Evolutionary conservation across 1,284 basidiomycete species (phyloP).

Genomic region (Ceratobasidium sp.): DNA sequence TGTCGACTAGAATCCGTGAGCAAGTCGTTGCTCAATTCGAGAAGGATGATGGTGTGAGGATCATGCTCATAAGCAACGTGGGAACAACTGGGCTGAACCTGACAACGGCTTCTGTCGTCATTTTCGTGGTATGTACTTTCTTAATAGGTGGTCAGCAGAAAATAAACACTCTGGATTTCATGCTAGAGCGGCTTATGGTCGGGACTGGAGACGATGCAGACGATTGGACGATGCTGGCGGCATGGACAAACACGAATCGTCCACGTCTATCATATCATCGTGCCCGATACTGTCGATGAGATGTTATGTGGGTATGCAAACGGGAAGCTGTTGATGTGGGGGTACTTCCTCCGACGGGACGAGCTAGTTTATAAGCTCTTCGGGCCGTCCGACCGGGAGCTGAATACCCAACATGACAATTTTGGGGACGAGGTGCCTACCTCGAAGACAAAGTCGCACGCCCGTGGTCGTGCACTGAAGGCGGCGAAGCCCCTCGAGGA

Average conservation of each 20-base stretch:
- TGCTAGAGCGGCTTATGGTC: slow-evolving; percentile 26
- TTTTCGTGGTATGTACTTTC: background rate
- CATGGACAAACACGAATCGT: slow-evolving; percentile 5
- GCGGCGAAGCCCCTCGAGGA: too few species aligned
- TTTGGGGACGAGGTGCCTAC: background rate
- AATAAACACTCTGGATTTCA: background rate
- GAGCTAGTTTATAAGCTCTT: background rate
- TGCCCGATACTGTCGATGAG: slow-evolving; percentile 6
- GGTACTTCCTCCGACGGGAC: background rate
- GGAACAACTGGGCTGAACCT: slow-evolving; percentile 22
- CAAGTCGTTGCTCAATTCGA: slow-evolving; percentile 3
- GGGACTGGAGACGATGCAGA: slow-evolving; percentile 16
- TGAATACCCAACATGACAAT: background rate
- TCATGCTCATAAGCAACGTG: slow-evolving; percentile 30
- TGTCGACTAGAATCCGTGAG: background rate
- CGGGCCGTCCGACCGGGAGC: too few species aligned
- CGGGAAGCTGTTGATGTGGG: slow-evolving; percentile 2
- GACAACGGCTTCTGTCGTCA: slow-evolving; percentile 15
- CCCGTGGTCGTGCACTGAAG: too few species aligned
- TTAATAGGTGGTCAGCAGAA: background rate
- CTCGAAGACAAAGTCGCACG: too few species aligned
- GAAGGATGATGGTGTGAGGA: background rate
- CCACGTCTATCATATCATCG: slow-evolving; percentile 1
- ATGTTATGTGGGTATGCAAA: background rate
- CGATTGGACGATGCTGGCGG: slow-evolving; percentile 2